Percentiles rank a stretch among this genome's conserved stretches.
phyloP scores from a whole-genome alignment of 169 alveolate genomes.

The Theileria orientalis region DNA sequence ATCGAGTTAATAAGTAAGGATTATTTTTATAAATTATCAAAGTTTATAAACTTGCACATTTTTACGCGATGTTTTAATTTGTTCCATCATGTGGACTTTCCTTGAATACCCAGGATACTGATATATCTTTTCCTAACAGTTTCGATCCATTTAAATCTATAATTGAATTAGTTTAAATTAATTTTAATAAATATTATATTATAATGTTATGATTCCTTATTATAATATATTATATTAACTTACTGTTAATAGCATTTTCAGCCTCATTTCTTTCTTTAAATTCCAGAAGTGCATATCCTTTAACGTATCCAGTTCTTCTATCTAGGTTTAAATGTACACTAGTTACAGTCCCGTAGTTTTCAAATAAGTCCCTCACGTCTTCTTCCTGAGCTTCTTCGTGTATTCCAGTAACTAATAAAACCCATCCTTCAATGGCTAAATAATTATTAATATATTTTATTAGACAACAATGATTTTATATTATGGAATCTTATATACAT shows the following conservation, averaged over 20 bases:
- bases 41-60: too few species aligned
- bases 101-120: constrained; percentile 61
- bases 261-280: constrained; percentile 81
- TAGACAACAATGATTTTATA: neutral
- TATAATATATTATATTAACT: neutral
- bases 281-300: constrained; percentile 89
- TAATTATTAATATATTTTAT: constrained; percentile 13
- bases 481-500: neutral
- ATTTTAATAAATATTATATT: neutral
- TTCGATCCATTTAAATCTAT: constrained; percentile 55
- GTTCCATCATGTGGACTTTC: constrained; percentile 1
- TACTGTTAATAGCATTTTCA: constrained; percentile 78
- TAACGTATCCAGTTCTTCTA: constrained; percentile 90
- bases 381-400: constrained; percentile 92
- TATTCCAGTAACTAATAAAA: constrained; percentile 83
- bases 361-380: constrained; percentile 85
- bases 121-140: constrained; percentile 40
- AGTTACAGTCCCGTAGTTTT: constrained; percentile 85
- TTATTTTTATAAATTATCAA: too few species aligned
- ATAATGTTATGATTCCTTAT: neutral
- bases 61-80: too few species aligned
- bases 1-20: too few species aligned
- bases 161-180: neutral
- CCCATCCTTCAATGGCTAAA: constrained; percentile 89
- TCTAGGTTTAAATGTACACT: constrained; percentile 90